Evolutionary conservation across 306 rosid species (phyloP), one percentile per base, ranked within the genome.

Genomic region (Astragalus membranaceus): DNA sequence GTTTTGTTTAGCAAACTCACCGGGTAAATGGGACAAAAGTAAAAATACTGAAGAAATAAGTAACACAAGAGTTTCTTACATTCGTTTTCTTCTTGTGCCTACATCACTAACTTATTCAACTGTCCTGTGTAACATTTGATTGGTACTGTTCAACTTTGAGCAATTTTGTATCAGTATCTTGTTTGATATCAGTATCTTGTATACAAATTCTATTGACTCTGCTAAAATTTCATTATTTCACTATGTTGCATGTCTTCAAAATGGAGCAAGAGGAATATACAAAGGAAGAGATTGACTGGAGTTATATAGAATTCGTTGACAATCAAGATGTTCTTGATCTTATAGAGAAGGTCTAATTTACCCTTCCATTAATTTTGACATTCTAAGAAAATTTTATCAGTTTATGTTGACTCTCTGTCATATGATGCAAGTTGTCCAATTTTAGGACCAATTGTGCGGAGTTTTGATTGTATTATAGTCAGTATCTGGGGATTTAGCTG

Each of bases 241-340:
- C 70, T 76, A 69, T 72, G 75, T 89, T 90, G 98, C 98, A 93
- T 53, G 96, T 93, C 69, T 93, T 93, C 88, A 93, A 93, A 86
- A 88, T 93, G 98, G 98, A 93, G 89, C 98, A 93, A 84, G 98
- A 93, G 77, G 98, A 93, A 73, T 93, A 93, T 78, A 85, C 96
- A n/a, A 13, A 93, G 80, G 98, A 93, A 85, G 94, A 88, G 74
- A 93, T 93, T 66, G 74, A 93, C 62, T 93, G 98, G 98, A 93
- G 98, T 81, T 93, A 93, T 64, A 93, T 93, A 64, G 97, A 93
- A 78, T 93, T 93, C 11, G 77, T 93, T 36, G 98, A 93, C 82
- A 93, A 93, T 81, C 97, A 88, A 79, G 98, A 93, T 75, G 66
- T 93, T 70, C 98, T 93, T 82, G 96, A 93, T 82, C 98, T 93